Evolutionary conservation across 1,284 basidiomycete genomes (phyloP).

Genomic region (Cutaneotrichosporon cutaneum): DNA sequence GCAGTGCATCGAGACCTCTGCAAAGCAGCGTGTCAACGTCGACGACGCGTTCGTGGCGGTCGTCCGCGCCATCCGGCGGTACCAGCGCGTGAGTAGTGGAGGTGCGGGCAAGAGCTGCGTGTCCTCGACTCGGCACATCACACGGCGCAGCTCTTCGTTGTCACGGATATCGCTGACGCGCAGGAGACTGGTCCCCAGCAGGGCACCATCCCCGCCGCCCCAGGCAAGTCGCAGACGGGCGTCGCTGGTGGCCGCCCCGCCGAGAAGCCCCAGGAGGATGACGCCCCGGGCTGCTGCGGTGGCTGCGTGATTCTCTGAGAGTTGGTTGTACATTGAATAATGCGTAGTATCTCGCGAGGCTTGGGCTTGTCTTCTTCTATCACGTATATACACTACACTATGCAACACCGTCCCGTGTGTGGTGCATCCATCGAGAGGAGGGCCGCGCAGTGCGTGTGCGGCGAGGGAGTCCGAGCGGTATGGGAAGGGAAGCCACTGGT

Average conservation of each 20-base stretch:
- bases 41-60: slow-evolving; percentile 98
- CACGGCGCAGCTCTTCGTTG: neutral
- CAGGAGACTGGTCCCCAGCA: slow-evolving; percentile 48
- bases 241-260: slow-evolving; percentile 57
- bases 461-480: neutral
- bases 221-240: slow-evolving; percentile 57
- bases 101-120: neutral
- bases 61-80: slow-evolving; percentile 93
- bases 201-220: slow-evolving; percentile 49
- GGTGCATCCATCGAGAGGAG: neutral
- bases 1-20: slow-evolving; percentile 97
- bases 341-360: slow-evolving; percentile 1
- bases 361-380: slow-evolving; percentile 8
- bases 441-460: neutral
- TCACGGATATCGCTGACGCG: slow-evolving; percentile 1
- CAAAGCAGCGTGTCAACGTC: slow-evolving; percentile 97
- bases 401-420: neutral
- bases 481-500: too few relatives aligned
- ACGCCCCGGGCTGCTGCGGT: slow-evolving; percentile 65
- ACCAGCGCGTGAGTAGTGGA: slow-evolving; percentile 71
- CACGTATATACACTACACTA: slow-evolving; percentile 1
- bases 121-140: neutral
- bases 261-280: slow-evolving; percentile 47
- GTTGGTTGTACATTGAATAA: slow-evolving; percentile 14
- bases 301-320: slow-evolving; percentile 66